Conservation (phyloP, 192 early-diverging fungal species). For the Rhizophagus sp. region DNA sequence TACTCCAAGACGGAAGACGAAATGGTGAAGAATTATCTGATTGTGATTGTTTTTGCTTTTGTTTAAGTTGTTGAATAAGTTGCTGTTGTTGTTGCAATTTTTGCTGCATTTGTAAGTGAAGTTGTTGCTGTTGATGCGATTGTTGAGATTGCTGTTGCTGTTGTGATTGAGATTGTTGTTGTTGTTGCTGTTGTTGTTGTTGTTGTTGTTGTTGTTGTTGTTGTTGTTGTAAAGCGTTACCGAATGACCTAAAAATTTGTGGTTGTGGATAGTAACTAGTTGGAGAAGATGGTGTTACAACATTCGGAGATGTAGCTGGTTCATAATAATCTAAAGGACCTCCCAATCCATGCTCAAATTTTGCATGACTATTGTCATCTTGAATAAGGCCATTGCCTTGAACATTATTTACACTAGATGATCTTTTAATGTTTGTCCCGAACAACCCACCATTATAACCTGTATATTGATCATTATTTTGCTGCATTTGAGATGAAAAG, state of each 20-base stretch:
- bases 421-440: slow-evolving; percentile 30
- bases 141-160: slow-evolving; percentile 13
- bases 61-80: slow-evolving; percentile 9
- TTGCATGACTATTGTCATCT: slow-evolving; percentile 27
- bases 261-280: slow-evolving; percentile 16
- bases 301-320: background rate
- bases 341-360: slow-evolving; percentile 30
- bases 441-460: slow-evolving; percentile 24
- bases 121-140: slow-evolving; percentile 2
- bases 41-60: background rate
- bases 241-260: slow-evolving; percentile 28
- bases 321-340: slow-evolving; percentile 34
- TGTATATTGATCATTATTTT: slow-evolving; percentile 27
- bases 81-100: slow-evolving; percentile 6
- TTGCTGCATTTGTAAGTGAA: background rate
- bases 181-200: background rate
- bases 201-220: slow-evolving; percentile 23
- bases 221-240: slow-evolving; percentile 9
- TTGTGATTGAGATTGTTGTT: slow-evolving; percentile 9
- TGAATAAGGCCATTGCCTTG: slow-evolving; percentile 24
- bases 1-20: slow-evolving; percentile 31
- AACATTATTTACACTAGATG: slow-evolving; percentile 11
- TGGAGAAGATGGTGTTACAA: slow-evolving; percentile 7
- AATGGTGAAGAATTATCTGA: slow-evolving; percentile 23
- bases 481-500: slow-evolving; percentile 29